A percentile compares a stretch with the other conserved stretches of the same genome.
phyloP scores from a whole-genome alignment of 345 rosid species.

The Dipteronia sinensis region DNA sequence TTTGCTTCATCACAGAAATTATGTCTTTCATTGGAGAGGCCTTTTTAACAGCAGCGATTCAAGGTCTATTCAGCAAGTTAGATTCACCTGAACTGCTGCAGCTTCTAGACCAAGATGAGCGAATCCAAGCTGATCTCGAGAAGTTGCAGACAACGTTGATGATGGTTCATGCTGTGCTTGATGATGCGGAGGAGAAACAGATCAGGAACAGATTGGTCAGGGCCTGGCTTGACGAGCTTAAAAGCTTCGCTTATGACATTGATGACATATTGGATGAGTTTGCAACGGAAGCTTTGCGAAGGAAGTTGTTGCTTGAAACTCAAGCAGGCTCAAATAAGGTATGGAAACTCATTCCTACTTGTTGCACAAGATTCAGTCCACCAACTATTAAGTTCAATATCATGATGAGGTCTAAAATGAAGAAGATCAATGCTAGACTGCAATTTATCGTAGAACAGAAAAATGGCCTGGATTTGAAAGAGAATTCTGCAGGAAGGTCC shows the following conservation, averaged over 20 bases:
- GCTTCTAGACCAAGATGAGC: not conserved
- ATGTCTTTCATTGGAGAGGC: not conserved
- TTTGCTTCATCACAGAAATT: too few species aligned
- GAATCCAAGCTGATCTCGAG: not conserved
- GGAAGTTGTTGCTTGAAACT: not conserved
- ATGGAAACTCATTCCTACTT: not conserved
- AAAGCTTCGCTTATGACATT: slow-evolving; percentile 7
- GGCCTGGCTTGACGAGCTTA: slow-evolving; percentile 19
- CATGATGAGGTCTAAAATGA: not conserved
- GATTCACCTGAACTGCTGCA: not conserved
- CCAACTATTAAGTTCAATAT: not conserved
- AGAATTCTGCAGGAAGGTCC: not conserved
- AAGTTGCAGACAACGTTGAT: not conserved
- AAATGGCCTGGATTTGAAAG: not conserved
- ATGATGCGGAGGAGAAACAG: slow-evolving; percentile 23
- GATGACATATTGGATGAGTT: slow-evolving; percentile 27
- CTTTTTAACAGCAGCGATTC: not conserved
- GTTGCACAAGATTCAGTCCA: not conserved
- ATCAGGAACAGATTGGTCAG: not conserved
- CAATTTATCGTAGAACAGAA: not conserved
- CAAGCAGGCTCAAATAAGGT: not conserved
- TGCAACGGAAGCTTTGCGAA: not conserved
- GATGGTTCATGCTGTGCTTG: slow-evolving; percentile 8
- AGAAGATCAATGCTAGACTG: slow-evolving; percentile 10
- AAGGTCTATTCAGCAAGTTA: slow-evolving; percentile 6